Evolutionary conservation across 1,284 basidiomycete genomes (phyloP).

Genomic region (Malassezia brasiliensis): DNA sequence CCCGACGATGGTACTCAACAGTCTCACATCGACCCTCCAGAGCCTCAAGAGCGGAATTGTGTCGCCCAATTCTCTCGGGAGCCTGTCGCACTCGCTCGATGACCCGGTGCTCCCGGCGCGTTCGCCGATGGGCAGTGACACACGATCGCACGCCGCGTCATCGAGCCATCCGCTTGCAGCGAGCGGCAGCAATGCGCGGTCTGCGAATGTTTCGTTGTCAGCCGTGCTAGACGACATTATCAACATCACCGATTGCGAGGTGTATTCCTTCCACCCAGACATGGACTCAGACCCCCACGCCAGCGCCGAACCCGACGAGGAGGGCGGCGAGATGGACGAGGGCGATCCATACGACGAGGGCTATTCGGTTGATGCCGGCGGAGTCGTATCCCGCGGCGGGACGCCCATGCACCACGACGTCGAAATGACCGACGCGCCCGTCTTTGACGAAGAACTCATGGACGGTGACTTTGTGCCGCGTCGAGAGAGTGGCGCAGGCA

Average conservation of each 20-base stretch:
- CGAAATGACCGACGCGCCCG: slow-evolving; percentile 33
- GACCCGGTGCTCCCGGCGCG: slow-evolving; percentile 22
- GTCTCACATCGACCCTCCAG: slow-evolving; percentile 41
- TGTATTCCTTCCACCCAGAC: slow-evolving; percentile 88
- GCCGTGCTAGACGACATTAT: slow-evolving; percentile 82
- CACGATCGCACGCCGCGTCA: background rate
- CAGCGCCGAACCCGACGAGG: slow-evolving; percentile 51
- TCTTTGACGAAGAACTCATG: slow-evolving; percentile 45
- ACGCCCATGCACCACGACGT: slow-evolving; percentile 39
- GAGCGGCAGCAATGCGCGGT: slow-evolving; percentile 12
- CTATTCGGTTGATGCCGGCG: slow-evolving; percentile 25
- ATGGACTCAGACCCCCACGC: slow-evolving; percentile 91
- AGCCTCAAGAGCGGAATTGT: slow-evolving; percentile 31
- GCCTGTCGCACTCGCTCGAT: slow-evolving; percentile 33
- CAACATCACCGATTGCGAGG: slow-evolving; percentile 81
- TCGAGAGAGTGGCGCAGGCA: background rate
- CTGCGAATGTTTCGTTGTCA: slow-evolving; percentile 67
- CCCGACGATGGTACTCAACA: slow-evolving; percentile 41
- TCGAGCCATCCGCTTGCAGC: background rate
- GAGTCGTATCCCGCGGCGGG: slow-evolving; percentile 20
- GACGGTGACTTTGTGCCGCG: slow-evolving; percentile 24
- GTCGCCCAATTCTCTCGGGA: slow-evolving; percentile 33
- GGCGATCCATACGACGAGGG: slow-evolving; percentile 52
- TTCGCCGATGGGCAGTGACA: slow-evolving; percentile 1
- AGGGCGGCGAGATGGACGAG: slow-evolving; percentile 49